Conservation (phyloP, 1,284 basidiomycete species). For the Apiotrichum siamense region DNA sequence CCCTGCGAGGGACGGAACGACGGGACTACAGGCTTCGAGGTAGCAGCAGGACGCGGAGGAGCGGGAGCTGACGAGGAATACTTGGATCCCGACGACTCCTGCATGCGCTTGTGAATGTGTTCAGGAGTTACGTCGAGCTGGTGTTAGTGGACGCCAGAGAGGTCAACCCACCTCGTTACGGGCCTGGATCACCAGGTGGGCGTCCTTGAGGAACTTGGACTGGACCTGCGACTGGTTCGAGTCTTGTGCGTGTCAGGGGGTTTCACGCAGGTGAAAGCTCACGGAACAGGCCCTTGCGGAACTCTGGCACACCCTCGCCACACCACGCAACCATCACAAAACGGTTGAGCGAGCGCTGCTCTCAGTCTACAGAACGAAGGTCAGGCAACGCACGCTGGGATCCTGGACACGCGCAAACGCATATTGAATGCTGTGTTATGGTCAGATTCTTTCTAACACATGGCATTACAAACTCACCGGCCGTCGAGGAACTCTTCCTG, state of each 20-base stretch:
- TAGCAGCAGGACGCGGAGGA: conserved; percentile 15
- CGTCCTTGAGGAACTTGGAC: conserved; percentile 65
- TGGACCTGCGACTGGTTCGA: conserved; percentile 78
- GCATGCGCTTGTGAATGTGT: conserved; percentile 78
- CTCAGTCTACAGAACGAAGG: not conserved
- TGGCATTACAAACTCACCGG: conserved; percentile 52
- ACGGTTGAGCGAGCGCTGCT: conserved; percentile 76
- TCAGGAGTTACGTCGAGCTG: conserved; percentile 73
- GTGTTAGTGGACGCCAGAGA: not conserved
- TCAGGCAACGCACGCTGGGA: conserved; percentile 62
- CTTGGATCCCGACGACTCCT: conserved; percentile 85
- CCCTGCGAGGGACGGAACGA: conserved; percentile 42
- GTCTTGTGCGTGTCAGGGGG: conserved; percentile 41
- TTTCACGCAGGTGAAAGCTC: conserved; percentile 16
- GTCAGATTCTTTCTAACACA: conserved; percentile 1
- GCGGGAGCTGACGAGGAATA: conserved; percentile 52
- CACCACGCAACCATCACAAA: conserved; percentile 90
- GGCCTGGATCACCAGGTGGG: conserved; percentile 87
- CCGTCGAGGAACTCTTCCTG: conserved; percentile 94
- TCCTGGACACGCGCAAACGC: conserved; percentile 85
- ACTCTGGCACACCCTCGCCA: conserved; percentile 90
- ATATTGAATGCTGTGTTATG: conserved; percentile 71
- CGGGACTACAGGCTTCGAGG: conserved; percentile 28
- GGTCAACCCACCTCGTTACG: conserved; percentile 66
- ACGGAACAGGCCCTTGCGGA: conserved; percentile 85